These are phyloP conservation scores for Aspergillus sp. DNA, from an alignment of 2,329 filamentous ascomycete genomes.

Conservation along the genomic window DNA sequence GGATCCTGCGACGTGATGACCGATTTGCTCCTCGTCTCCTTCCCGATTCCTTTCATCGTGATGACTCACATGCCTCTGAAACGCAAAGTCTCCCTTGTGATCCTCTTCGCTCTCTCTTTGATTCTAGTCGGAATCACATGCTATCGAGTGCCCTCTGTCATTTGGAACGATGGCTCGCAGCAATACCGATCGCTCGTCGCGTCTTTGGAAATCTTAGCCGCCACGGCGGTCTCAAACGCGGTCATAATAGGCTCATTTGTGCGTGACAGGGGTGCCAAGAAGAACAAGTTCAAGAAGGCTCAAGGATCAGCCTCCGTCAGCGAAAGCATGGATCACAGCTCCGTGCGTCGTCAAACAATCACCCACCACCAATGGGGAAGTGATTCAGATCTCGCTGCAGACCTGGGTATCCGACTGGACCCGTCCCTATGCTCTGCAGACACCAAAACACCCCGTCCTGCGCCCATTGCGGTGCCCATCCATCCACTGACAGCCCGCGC, in stretches of 20 bases:
- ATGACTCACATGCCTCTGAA: conserved; percentile 73
- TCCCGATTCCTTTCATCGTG: conserved; percentile 86
- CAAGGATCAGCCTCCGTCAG: conserved; percentile 48
- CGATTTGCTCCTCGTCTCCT: conserved; percentile 81
- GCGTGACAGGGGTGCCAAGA: conserved; percentile 86
- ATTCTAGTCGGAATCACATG: conserved; percentile 76
- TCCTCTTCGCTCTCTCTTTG: conserved; percentile 83
- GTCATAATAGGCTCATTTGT: conserved; percentile 91
- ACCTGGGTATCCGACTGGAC: conserved; percentile 69
- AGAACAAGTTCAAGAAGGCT: conserved; percentile 69
- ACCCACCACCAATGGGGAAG: conserved; percentile 77
- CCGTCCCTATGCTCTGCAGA: conserved; percentile 50
- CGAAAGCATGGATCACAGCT: conserved; percentile 47
- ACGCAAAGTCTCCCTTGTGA: conserved; percentile 75
- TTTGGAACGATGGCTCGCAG: conserved; percentile 70
- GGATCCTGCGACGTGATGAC: conserved; percentile 86
- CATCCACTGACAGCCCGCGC: conserved; percentile 25
- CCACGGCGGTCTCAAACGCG: conserved; percentile 82
- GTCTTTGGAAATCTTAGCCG: conserved; percentile 86
- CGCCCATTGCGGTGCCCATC: conserved; percentile 42
- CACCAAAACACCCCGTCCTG: conserved; percentile 35
- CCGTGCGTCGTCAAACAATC: conserved; percentile 54
- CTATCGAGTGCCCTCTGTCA: conserved; percentile 78
- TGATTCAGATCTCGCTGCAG: conserved; percentile 84
- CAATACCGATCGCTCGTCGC: conserved; percentile 87